Evolutionary conservation across 768 basidiomycete species (phyloP), one percentile per base, ranked within the genome.

Genomic region (Pseudohyphozyma bogoriensis): DNA sequence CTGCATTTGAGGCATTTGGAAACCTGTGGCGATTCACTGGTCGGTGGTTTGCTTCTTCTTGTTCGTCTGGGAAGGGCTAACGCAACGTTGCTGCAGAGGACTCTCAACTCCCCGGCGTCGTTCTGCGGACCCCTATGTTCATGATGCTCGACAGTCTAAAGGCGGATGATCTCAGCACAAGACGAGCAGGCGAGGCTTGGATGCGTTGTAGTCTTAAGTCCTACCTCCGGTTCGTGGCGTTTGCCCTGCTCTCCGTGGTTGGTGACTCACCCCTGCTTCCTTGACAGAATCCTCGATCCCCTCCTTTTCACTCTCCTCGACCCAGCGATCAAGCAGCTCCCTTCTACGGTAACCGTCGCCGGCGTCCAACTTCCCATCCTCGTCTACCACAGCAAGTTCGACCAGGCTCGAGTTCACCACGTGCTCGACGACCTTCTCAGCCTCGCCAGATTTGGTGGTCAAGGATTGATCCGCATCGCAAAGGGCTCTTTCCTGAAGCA

Each of bases 201-300:
- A 90, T 99, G 86, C 81, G 92, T 31, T 90, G 89, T 70, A 89
- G 84, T 68, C 78, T 96, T 33, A 87, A 86, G 72, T 92, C 90
- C 2, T 93, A 93, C 72, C 77, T 90, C 59, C 82, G 92, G 90
- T 91, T 73, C 37, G 77, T 54, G 22, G 24, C 29, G 35, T 24
- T 22, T 16, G 39, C 50, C 2, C 18, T 29, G 26, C 4, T 24
- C 46, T 28, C 51, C 26, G 36, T 32, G 20, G 0, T n/a, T 10
- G 36, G 49, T 10, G 20, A 59, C n/a, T 49, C 42, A 37, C 31
- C 31, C 60, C 61, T n/a, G n/a, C n/a, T n/a, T n/a, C 24, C 37
- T 29, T 13, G 15, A 33, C 70, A 93, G 90, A n/a, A 79, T 93
- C 33, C 77, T 97, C 46, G 93, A 97, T 71, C 91, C 92, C 0